A percentile compares a stretch with the other conserved stretches of the same genome.
Conservation (phyloP, 2,329 filamentous ascomycete species). For the Monosporascus sp. region DNA sequence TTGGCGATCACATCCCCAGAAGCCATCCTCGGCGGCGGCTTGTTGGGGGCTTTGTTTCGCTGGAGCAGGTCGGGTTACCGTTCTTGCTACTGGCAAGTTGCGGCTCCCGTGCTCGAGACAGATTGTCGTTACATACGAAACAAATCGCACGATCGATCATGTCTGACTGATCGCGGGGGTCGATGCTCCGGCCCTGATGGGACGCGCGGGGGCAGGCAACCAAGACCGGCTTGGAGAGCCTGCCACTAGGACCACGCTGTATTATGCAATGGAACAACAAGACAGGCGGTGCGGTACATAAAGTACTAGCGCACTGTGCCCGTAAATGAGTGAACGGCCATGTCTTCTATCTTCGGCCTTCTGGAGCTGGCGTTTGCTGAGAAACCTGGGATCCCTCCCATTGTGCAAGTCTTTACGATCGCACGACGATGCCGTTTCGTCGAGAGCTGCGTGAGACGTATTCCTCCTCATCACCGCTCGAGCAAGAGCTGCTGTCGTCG, state of each 20-base stretch:
- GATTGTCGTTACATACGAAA: constrained; percentile 25
- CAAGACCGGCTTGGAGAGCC: constrained; percentile 41
- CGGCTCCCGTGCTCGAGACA: constrained; percentile 17
- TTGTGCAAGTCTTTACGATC: constrained; percentile 25
- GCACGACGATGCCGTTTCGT: constrained; percentile 60
- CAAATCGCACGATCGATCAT: constrained; percentile 19
- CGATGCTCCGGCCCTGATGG: constrained; percentile 51
- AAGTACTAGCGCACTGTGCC: constrained; percentile 14
- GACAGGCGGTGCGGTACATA: constrained; percentile 23
- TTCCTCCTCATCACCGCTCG: constrained; percentile 57
- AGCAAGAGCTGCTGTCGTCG: constrained; percentile 65
- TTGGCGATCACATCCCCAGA: constrained; percentile 1
- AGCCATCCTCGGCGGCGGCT: not conserved
- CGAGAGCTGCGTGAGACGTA: constrained; percentile 52
- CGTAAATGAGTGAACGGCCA: constrained; percentile 29
- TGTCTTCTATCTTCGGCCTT: constrained; percentile 19
- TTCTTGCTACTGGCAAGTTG: constrained; percentile 5
- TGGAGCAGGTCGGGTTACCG: constrained; percentile 15
- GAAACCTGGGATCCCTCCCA: constrained; percentile 12
- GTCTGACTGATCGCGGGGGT: constrained; percentile 33
- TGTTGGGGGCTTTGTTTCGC: constrained; percentile 10
- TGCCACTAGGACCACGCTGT: constrained; percentile 18
- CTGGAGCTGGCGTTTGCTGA: constrained; percentile 23
- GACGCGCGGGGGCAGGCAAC: constrained; percentile 22
- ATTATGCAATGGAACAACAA: constrained; percentile 31